A percentile compares a stretch with the other conserved stretches of the same genome.
Evolutionary conservation across 108 stramenopile genomes (phyloP).

Genomic region (Fragilaria radians): DNA sequence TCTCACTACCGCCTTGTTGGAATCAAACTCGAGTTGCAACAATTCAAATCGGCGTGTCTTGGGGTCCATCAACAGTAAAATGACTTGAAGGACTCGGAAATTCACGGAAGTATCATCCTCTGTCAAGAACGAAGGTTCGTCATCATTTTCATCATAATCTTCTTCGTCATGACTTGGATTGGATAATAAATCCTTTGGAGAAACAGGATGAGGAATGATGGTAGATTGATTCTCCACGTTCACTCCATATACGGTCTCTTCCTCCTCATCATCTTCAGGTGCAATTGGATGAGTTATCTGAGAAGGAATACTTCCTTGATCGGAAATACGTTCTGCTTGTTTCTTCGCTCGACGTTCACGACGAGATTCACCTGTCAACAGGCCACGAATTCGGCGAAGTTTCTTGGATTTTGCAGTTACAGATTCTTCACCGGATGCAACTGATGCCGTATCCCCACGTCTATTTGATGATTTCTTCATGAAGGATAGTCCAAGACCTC

Average conservation of each 20-base stretch:
- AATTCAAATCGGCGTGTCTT: constrained; percentile 70
- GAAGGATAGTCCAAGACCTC: background rate
- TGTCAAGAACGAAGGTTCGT: background rate
- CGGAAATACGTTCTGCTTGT: background rate
- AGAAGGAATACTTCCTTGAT: background rate
- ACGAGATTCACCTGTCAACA: constrained; percentile 6
- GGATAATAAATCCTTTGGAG: background rate
- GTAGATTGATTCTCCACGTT: background rate
- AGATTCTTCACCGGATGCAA: background rate
- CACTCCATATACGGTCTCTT: constrained; percentile 2
- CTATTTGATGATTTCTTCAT: background rate
- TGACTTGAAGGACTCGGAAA: constrained; percentile 35
- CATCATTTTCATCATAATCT: background rate
- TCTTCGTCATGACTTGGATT: background rate
- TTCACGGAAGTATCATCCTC: constrained; percentile 1
- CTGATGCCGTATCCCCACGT: background rate
- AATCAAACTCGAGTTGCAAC: constrained; percentile 83
- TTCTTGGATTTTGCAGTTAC: background rate
- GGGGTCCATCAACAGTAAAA: constrained; percentile 78
- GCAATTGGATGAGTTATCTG: background rate
- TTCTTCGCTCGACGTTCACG: background rate
- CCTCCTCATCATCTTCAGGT: background rate
- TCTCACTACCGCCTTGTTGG: constrained; percentile 44
- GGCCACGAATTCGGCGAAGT: background rate
- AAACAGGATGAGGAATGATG: background rate